Conservation (phyloP, 1,284 basidiomycete species). For the Macrocystidia cucumis region DNA sequence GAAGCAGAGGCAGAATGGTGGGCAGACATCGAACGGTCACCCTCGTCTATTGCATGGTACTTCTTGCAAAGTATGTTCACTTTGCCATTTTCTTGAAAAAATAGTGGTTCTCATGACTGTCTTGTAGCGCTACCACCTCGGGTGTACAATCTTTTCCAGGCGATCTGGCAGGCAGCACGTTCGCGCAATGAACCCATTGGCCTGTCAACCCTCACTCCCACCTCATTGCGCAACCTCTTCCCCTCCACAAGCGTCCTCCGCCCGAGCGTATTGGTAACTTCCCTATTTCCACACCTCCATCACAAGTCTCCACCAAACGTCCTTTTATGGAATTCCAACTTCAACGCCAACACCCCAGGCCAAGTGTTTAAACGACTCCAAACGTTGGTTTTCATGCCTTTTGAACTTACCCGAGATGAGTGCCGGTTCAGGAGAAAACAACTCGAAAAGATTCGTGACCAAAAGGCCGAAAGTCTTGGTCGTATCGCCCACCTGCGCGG, state of each 20-base stretch:
- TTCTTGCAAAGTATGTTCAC: constrained; percentile 62
- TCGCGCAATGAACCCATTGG: constrained; percentile 39
- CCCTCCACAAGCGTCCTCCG: constrained; percentile 32
- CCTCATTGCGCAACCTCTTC: constrained; percentile 43
- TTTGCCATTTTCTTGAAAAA: constrained; percentile 1
- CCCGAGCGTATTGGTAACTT: constrained; percentile 39
- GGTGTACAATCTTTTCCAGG: constrained; percentile 30
- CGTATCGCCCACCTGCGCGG: constrained; percentile 46
- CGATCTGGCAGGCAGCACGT: constrained; percentile 37
- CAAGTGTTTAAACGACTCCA: too few species aligned
- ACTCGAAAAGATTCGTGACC: constrained; percentile 53
- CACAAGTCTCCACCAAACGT: constrained; percentile 17
- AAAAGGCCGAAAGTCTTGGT: constrained; percentile 57
- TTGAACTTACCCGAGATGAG: constrained; percentile 55
- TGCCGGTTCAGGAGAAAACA: constrained; percentile 50
- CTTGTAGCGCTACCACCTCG: constrained; percentile 50
- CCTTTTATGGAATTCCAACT: constrained; percentile 4
- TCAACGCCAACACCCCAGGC: constrained; percentile 11
- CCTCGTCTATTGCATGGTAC: constrained; percentile 40
- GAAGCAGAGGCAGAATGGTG: constrained; percentile 75
- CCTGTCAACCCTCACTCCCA: constrained; percentile 39
- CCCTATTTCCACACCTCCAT: constrained; percentile 52
- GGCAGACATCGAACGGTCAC: constrained; percentile 55
- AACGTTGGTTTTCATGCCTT: constrained; percentile 28
- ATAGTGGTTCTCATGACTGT: constrained; percentile 6